Conservation (phyloP, 108 stramenopile species). For the Fragilariopsis cylindrus region DNA sequence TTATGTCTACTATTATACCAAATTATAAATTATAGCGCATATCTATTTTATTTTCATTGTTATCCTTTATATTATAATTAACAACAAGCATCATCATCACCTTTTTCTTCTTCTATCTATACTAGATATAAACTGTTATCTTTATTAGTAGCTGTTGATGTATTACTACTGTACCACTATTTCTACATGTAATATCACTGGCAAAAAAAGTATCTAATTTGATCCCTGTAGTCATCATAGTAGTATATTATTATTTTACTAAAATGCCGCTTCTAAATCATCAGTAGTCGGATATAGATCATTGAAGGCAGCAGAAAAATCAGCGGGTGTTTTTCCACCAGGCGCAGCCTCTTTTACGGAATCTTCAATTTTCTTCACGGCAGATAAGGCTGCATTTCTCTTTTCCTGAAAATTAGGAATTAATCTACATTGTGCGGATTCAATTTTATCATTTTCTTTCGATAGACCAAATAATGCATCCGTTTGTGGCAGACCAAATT, state of each 20-base stretch:
- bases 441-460: slow-evolving; percentile 30
- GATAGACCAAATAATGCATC: slow-evolving; percentile 33
- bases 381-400: slow-evolving; percentile 7
- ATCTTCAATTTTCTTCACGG: slow-evolving; percentile 25
- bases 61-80: too few relatives aligned
- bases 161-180: too few relatives aligned
- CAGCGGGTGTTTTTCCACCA: slow-evolving; percentile 16
- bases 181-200: neutral
- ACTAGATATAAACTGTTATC: too few relatives aligned
- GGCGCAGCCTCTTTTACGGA: slow-evolving; percentile 26
- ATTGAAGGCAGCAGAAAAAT: slow-evolving; percentile 31
- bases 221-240: neutral
- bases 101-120: too few relatives aligned
- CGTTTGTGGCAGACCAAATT: slow-evolving; percentile 34
- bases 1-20: too few relatives aligned
- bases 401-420: slow-evolving; percentile 23
- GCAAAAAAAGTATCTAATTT: neutral
- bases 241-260: slow-evolving; percentile 5
- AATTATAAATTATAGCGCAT: too few relatives aligned
- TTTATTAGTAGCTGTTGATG: too few relatives aligned
- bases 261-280: slow-evolving; percentile 25
- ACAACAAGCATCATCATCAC: too few relatives aligned
- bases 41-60: too few relatives aligned
- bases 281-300: slow-evolving; percentile 31
- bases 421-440: slow-evolving; percentile 23